Evolutionary conservation across 208 protist species (phyloP).

Genomic region (Wallacemonas rigidus): DNA sequence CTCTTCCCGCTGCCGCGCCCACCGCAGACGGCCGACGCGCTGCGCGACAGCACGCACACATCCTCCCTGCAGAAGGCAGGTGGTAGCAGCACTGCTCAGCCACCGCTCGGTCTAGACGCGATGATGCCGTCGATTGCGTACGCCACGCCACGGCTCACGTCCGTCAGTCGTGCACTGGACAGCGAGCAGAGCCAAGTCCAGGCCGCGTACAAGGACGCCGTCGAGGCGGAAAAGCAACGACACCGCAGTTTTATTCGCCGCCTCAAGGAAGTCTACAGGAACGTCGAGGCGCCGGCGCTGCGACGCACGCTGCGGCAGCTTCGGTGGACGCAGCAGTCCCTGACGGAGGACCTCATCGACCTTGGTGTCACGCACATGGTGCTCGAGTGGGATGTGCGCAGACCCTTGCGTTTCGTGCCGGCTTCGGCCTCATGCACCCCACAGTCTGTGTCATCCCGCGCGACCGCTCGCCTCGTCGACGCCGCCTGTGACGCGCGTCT

Average conservation of each 20-base stretch:
- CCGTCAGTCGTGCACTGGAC: conserved; percentile 43
- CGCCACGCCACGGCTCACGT: conserved; percentile 33
- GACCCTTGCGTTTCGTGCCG: conserved; percentile 4
- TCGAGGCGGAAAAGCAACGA: conserved; percentile 29
- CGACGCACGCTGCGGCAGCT: conserved; percentile 16
- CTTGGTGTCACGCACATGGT: conserved; percentile 35
- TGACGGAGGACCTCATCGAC: conserved; percentile 31
- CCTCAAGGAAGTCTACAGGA: conserved; percentile 33
- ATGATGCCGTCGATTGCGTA: conserved; percentile 29
- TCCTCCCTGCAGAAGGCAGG: too few species aligned
- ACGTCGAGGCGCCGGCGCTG: conserved; percentile 31
- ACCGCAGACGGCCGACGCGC: too few species aligned
- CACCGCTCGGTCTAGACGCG: not conserved
- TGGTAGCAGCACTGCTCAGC: too few species aligned
- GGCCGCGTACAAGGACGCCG: conserved; percentile 28
- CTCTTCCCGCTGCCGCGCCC: too few species aligned
- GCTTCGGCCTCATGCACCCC: not conserved
- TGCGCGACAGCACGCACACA: too few species aligned
- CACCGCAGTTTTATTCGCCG: conserved; percentile 19
- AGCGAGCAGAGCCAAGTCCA: conserved; percentile 34
- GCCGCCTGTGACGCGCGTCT: conserved; percentile 1
- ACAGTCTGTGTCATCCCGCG: not conserved
- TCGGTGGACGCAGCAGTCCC: conserved; percentile 24
- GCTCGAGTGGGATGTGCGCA: conserved; percentile 38
- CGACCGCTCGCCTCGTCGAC: conserved; percentile 6